A percentile compares a stretch with the other conserved stretches of the same genome.
phyloP scores from a whole-genome alignment of 306 rosid species.

The Rubus idaeus region DNA sequence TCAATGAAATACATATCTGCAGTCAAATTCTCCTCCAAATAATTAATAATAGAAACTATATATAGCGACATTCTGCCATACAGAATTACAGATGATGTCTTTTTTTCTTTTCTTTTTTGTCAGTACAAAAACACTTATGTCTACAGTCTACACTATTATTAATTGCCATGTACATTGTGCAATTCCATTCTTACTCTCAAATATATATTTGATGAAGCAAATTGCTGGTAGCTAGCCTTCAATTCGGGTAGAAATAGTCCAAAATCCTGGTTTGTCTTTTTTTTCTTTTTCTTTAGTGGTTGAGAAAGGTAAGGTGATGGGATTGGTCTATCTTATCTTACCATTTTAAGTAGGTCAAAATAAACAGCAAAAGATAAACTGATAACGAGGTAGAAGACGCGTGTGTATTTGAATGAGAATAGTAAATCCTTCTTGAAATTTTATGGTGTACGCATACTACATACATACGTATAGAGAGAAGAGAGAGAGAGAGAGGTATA shows the following conservation, averaged over 20 bases:
- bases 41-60: too few species aligned
- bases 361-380: not conserved
- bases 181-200: not conserved
- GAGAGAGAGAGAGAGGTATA: too few species aligned
- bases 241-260: not conserved
- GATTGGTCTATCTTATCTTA: not conserved
- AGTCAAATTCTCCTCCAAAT: too few species aligned
- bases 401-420: not conserved
- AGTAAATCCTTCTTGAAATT: not conserved
- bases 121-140: too few species aligned
- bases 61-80: too few species aligned
- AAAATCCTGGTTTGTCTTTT: not conserved
- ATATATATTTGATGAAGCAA: not conserved
- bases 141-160: too few species aligned
- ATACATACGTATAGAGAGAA: too few species aligned
- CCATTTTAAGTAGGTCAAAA: not conserved
- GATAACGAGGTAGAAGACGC: not conserved
- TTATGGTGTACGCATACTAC: too few species aligned
- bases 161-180: not conserved
- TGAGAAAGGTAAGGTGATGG: not conserved
- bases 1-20: too few species aligned
- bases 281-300: not conserved
- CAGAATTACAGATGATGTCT: too few species aligned
- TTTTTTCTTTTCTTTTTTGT: too few species aligned
- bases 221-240: not conserved